Conservation (phyloP, 495 filamentous ascomycete genomes). For the Penicillium robsamsonii region DNA sequence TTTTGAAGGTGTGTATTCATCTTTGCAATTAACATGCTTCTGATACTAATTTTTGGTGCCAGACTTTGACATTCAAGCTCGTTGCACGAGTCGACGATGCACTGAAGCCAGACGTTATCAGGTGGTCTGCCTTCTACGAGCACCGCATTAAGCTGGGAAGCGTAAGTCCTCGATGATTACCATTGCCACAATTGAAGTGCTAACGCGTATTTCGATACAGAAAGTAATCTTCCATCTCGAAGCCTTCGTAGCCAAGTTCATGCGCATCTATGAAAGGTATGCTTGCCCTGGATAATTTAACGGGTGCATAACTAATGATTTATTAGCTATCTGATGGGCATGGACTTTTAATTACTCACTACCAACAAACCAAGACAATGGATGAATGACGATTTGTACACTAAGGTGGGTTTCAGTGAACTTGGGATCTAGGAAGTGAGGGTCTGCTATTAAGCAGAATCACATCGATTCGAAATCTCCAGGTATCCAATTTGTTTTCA, state of each 20-base stretch:
- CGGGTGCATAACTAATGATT: conserved; percentile 19
- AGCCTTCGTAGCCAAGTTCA: conserved; percentile 97
- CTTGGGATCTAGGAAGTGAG: background rate
- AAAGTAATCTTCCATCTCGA: conserved; percentile 98
- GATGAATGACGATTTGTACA: conserved; percentile 40
- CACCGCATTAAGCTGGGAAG: conserved; percentile 85
- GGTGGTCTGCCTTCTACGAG: conserved; percentile 96
- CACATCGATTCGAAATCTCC: background rate
- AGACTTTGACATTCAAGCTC: conserved; percentile 87
- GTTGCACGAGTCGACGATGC: conserved; percentile 81
- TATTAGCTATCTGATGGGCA: conserved; percentile 78
- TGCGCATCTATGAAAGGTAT: conserved; percentile 85
- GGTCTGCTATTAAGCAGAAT: background rate
- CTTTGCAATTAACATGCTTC: background rate
- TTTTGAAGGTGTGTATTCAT: conserved; percentile 65
- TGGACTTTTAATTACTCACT: conserved; percentile 61
- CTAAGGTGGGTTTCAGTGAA: conserved; percentile 9
- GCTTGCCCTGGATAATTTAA: conserved; percentile 9
- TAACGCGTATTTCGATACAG: conserved; percentile 33
- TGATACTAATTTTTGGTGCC: conserved; percentile 6
- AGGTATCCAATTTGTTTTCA: background rate
- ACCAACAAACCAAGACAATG: conserved; percentile 16
- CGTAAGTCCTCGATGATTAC: conserved; percentile 32
- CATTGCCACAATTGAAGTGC: conserved; percentile 4
- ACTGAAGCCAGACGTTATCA: conserved; percentile 87